Percentiles rank a stretch among this genome's conserved stretches.
Evolutionary conservation across 163 green algal species (phyloP).

Genomic region (Scenedesmus sp.): DNA sequence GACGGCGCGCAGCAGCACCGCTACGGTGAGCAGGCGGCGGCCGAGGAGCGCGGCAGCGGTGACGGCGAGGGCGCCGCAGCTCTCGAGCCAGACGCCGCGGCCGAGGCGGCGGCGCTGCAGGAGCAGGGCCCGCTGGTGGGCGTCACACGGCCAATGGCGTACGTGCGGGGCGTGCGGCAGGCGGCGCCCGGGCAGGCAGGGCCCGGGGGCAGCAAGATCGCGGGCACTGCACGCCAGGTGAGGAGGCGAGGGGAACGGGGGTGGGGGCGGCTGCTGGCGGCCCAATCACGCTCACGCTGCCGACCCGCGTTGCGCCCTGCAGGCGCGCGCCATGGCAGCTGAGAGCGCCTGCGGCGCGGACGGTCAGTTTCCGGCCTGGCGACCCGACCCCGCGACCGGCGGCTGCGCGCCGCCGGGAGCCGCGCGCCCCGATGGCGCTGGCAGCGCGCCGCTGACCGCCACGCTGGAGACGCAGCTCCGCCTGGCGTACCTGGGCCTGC

Average conservation of each 20-base stretch:
- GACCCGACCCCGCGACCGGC: neutral
- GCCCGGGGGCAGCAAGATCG: neutral
- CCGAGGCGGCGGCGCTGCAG: neutral
- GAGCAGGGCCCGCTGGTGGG: neutral
- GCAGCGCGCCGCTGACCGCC: neutral
- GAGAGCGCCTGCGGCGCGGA: neutral
- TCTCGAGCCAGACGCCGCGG: neutral
- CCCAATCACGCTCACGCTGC: neutral
- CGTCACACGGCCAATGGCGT: conserved; percentile 11
- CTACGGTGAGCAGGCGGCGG: no score
- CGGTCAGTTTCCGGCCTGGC: neutral
- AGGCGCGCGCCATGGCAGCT: neutral
- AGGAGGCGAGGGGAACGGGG: no score
- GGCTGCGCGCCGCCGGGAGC: neutral
- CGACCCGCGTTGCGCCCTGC: neutral
- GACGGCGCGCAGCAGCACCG: neutral
- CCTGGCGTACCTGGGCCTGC: conserved; percentile 16
- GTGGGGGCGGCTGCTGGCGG: no score
- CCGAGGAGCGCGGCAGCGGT: neutral
- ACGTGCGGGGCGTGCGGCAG: conserved; percentile 13
- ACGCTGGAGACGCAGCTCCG: conserved; percentile 26
- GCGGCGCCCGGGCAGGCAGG: no score
- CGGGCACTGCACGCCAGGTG: conserved; percentile 16
- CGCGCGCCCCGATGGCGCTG: conserved; percentile 2
- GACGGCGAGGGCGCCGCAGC: neutral